Conservation (phyloP, 169 alveolate species). For the Babesia bigemina region DNA sequence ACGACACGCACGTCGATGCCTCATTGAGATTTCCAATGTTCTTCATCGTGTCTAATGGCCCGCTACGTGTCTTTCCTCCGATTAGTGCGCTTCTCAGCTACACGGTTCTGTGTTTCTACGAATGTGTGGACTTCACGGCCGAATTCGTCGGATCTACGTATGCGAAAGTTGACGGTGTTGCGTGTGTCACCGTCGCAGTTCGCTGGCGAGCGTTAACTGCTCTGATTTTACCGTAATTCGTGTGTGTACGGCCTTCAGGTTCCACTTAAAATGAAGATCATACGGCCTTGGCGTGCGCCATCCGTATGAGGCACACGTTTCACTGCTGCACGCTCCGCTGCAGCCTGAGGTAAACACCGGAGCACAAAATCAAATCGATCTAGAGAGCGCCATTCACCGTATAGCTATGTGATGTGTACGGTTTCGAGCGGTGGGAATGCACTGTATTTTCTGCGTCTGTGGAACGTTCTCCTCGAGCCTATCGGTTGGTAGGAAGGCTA, state of each 20-base stretch:
- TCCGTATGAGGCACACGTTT: slow-evolving; percentile 9
- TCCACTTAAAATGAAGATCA: neutral
- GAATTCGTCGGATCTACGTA: slow-evolving; percentile 13
- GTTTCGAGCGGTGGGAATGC: too few species aligned
- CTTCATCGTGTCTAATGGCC: slow-evolving; percentile 7
- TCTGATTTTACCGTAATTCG: neutral
- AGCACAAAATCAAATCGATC: too few species aligned
- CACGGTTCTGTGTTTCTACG: neutral
- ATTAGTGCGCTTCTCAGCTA: neutral
- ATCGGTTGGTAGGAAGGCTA: too few species aligned
- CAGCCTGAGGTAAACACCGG: neutral
- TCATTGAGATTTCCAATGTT: slow-evolving; percentile 15
- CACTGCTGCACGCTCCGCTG: neutral
- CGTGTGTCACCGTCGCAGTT: slow-evolving; percentile 20
- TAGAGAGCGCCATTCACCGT: too few species aligned
- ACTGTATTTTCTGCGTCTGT: too few species aligned
- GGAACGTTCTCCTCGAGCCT: too few species aligned
- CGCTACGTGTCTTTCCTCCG: neutral
- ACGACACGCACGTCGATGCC: slow-evolving; percentile 21
- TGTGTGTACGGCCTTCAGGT: neutral
- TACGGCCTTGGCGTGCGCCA: neutral
- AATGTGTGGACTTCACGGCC: slow-evolving; percentile 4
- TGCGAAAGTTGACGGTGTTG: slow-evolving; percentile 17
- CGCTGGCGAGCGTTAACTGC: neutral
- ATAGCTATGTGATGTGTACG: too few species aligned